phyloP scores from a whole-genome alignment of 2,329 filamentous ascomycete species.

The Cladophialophora bantiana region DNA sequence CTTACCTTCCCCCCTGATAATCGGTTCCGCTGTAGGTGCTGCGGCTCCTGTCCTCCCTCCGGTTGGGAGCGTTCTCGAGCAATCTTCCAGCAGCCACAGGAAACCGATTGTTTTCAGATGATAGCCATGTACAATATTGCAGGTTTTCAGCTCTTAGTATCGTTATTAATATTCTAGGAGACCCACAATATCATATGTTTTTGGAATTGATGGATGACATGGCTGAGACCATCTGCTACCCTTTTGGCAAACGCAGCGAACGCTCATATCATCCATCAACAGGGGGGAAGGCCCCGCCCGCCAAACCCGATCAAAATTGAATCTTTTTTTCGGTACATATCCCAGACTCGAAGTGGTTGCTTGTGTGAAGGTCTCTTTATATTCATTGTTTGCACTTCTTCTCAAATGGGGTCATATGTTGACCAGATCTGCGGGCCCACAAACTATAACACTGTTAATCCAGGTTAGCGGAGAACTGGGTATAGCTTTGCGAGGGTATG shows the following conservation, averaged over 20 bases:
- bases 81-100: not conserved
- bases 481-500: not conserved
- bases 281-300: not conserved
- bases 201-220: not conserved
- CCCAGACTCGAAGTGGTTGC: constrained; percentile 1
- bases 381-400: not conserved
- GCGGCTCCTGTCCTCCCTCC: no score
- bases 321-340: not conserved
- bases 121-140: no score
- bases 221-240: not conserved
- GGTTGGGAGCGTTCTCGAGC: not conserved
- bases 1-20: not conserved
- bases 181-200: not conserved
- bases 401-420: not conserved
- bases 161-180: no score
- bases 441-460: not conserved
- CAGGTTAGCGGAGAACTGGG: not conserved
- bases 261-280: not conserved
- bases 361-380: not conserved
- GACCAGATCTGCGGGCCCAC: not conserved
- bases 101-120: not conserved
- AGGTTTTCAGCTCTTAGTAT: no score
- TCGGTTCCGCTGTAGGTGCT: not conserved
- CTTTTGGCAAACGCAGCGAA: not conserved
- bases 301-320: not conserved